Conservation (phyloP, 2,329 filamentous ascomycete species). For the Colletotrichum tamarilloi region DNA sequence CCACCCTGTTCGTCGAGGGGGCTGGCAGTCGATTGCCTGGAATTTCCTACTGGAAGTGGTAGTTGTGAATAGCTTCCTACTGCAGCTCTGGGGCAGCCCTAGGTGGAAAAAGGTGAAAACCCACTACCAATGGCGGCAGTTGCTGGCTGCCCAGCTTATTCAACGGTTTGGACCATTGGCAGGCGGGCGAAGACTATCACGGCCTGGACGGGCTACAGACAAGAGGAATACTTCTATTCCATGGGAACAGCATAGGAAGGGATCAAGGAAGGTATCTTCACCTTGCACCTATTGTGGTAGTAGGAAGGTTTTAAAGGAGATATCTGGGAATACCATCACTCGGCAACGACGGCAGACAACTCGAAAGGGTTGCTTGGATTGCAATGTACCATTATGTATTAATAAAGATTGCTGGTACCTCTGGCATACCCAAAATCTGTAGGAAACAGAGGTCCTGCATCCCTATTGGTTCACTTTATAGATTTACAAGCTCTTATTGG, state of each 20-base stretch:
- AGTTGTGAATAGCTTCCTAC: constrained; percentile 10
- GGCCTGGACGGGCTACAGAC: not conserved
- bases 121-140: not conserved
- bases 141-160: not conserved
- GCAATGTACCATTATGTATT: too few relatives aligned
- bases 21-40: not conserved
- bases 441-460: too few relatives aligned
- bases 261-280: not conserved
- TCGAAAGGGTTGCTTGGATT: too few relatives aligned
- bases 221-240: not conserved
- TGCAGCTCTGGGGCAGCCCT: not conserved
- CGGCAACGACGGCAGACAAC: too few relatives aligned
- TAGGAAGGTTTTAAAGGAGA: too few relatives aligned
- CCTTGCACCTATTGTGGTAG: not conserved
- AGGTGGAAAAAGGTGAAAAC: not conserved
- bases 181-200: not conserved
- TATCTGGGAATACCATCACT: too few relatives aligned
- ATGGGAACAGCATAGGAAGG: not conserved
- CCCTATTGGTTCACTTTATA: too few relatives aligned
- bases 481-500: too few relatives aligned
- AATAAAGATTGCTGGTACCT: too few relatives aligned
- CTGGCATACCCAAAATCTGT: too few relatives aligned
- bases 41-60: constrained; percentile 5
- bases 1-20: not conserved
- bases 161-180: not conserved